Evolutionary conservation across 2,329 filamentous ascomycete genomes (phyloP).

Genomic region (Fusarium oligoseptatum): DNA sequence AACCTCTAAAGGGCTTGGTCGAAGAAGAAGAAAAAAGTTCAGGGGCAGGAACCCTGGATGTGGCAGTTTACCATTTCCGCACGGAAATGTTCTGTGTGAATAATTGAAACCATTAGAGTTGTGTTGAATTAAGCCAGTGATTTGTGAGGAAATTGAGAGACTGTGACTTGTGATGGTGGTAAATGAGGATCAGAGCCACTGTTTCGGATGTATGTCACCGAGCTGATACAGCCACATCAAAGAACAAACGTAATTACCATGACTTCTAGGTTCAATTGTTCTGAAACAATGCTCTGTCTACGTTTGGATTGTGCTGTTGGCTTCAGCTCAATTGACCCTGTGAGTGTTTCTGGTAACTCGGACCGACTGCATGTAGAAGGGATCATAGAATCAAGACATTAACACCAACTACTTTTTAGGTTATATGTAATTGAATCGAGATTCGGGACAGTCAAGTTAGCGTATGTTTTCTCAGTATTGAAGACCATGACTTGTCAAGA

Average conservation of each 20-base stretch:
- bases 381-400: neutral
- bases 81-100: neutral
- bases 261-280: neutral
- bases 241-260: fast-evolving
- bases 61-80: neutral
- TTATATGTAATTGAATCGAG: neutral
- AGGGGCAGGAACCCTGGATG: conserved; percentile 7
- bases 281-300: neutral
- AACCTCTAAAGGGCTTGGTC: conserved; percentile 26
- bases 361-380: neutral
- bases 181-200: neutral
- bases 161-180: neutral
- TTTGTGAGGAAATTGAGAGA: neutral
- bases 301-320: neutral
- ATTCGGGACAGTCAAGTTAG: neutral
- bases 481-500: neutral
- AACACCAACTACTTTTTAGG: fast-evolving
- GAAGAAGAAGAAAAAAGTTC: neutral
- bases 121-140: neutral
- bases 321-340: neutral
- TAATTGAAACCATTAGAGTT: neutral
- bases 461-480: neutral
- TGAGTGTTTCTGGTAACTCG: neutral
- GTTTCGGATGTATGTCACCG: neutral
- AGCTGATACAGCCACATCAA: neutral